phyloP scores from a whole-genome alignment of 257 asterid species.

The Fraxinus cuspidata region DNA sequence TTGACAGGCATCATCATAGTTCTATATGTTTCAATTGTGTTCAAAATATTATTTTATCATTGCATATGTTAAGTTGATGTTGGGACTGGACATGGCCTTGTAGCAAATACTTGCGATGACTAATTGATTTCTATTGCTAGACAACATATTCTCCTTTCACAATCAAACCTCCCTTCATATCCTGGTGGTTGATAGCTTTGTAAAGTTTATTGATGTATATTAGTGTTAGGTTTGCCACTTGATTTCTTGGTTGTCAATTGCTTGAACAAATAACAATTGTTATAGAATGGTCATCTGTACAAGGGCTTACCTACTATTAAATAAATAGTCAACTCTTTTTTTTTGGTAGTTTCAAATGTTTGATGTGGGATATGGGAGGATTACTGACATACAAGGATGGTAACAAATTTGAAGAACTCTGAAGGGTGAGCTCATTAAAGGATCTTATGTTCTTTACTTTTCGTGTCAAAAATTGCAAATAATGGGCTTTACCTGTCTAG shows the following conservation, averaged over 20 bases:
- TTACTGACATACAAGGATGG: neutral
- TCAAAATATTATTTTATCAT: conserved; percentile 11
- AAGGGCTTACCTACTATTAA: neutral
- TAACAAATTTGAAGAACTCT: neutral
- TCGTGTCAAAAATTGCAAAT: neutral
- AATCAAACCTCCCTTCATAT: neutral
- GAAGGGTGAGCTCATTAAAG: neutral
- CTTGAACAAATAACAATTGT: neutral
- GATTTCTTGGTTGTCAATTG: neutral
- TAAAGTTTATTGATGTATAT: neutral
- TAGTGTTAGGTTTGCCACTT: neutral
- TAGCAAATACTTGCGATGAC: neutral
- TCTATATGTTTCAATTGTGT: conserved; percentile 14
- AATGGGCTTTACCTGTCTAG: neutral
- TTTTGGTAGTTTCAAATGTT: neutral
- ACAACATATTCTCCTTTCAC: neutral
- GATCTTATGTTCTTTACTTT: neutral
- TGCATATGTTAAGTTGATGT: neutral
- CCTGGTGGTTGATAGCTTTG: conserved; percentile 10
- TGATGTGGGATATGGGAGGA: neutral
- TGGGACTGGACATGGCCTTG: conserved; percentile 5
- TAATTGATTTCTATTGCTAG: neutral
- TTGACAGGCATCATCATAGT: conserved; percentile 1
- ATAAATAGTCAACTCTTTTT: neutral
- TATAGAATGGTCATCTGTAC: neutral